Evolutionary conservation across 108 stramenopile genomes (phyloP).

Genomic region (Nitzschia sp.): DNA sequence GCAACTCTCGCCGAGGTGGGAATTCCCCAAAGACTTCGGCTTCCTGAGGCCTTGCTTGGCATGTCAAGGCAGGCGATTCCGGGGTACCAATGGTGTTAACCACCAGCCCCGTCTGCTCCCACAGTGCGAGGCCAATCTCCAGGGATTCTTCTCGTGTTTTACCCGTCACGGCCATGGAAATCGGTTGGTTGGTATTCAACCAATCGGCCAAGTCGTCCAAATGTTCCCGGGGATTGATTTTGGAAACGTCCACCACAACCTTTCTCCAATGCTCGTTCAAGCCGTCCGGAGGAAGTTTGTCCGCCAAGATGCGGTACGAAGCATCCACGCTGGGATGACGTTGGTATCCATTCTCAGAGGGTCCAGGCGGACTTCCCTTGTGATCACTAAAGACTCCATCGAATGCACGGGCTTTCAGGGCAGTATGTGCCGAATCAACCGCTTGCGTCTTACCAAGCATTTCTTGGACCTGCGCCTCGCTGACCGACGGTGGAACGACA

Average conservation of each 20-base stretch:
- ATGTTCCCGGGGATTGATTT: conserved; percentile 24
- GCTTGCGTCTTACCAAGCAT: conserved; percentile 46
- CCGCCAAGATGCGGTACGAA: conserved; percentile 51
- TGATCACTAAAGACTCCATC: conserved; percentile 71
- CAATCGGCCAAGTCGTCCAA: conserved; percentile 50
- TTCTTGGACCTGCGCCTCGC: conserved; percentile 44
- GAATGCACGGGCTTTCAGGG: conserved; percentile 54
- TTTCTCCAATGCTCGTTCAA: conserved; percentile 83
- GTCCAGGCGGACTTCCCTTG: conserved; percentile 51
- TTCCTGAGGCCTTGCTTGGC: conserved; percentile 89
- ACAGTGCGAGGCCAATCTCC: conserved; percentile 60
- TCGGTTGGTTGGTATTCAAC: conserved; percentile 57
- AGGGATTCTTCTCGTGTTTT: conserved; percentile 44
- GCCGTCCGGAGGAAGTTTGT: conserved; percentile 46
- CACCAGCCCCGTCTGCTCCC: conserved; percentile 73
- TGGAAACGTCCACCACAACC: conserved; percentile 77
- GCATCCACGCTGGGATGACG: conserved; percentile 57
- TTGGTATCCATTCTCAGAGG: conserved; percentile 43
- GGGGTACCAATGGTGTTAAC: conserved; percentile 80
- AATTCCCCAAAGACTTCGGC: conserved; percentile 90
- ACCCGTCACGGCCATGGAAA: conserved; percentile 78
- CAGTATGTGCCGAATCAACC: conserved; percentile 42
- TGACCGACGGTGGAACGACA: conserved; percentile 57
- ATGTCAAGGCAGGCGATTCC: conserved; percentile 76
- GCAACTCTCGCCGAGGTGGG: conserved; percentile 70